Base-by-base conservation (phyloP, 2,329 filamentous ascomycete genomes). In the Colletotrichum sublineola region DNA sequence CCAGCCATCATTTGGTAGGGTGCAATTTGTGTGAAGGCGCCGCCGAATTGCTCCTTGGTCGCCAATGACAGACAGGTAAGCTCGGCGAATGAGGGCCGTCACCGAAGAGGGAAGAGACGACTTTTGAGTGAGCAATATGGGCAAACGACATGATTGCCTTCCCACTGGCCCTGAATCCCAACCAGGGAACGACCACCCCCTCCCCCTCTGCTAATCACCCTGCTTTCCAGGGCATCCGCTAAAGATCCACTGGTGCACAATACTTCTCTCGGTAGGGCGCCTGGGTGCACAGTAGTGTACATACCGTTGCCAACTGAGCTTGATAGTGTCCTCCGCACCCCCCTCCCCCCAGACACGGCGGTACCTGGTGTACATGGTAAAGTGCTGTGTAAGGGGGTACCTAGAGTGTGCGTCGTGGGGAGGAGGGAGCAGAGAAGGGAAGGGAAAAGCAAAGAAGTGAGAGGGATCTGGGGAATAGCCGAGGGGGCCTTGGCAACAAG, bases 211-310 rank as follows among this genome's bases (percentile, higher is more conserved):
- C 20, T 53, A 55, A 64, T 55, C 53, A 68, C 60, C 46, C 60
- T 69, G 53, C 36, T 60, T 64, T n/a, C 12, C 53, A 69, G 60
- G 69, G 40, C 66, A 64, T 29, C 65, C 65, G 46, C 60, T 56
- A 55, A 50, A 72, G 69, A 60, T 31, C 53, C 69, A 68, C 44
- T 42, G 65, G 31, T 38, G 53, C 52, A 60, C 18, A 24, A 24
- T n/a, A 48, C 46, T 2, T 46, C 4, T 5, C 6, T 48, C 4
- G 46, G n/a, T n/a, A 46, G 44, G 20, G 46, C 11, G 38, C 11
- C 38, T 40, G 38, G 6, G 6, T 40, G 38, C n/a, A 24, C 20
- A 24, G 44, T 44, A 44, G 1, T 14, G 11, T 3, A 5, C 15
- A 42, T 8, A 46, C 44, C 20, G 55, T 63, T 66, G 48, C 62